These are phyloP conservation scores for Monosporascus sp. DNA, from an alignment of 2,329 filamentous ascomycete genomes.

Conservation along the genomic window DNA sequence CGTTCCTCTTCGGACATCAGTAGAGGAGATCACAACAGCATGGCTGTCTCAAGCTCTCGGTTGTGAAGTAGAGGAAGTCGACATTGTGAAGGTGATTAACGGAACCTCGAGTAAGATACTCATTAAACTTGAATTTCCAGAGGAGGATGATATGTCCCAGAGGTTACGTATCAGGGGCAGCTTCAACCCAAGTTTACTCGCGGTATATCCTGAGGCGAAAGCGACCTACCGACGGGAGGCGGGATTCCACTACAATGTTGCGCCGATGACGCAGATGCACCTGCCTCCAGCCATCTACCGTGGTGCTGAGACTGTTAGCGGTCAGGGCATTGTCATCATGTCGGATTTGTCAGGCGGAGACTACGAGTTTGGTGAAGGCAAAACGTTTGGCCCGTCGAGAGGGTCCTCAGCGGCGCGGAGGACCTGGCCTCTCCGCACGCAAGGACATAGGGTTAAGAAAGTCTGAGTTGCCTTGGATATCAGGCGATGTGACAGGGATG, in stretches of 20 bases:
- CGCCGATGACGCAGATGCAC: constrained; percentile 1
- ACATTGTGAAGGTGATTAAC: constrained; percentile 3
- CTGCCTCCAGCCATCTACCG: not conserved
- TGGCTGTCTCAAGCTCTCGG: constrained; percentile 7
- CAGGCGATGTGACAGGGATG: constrained; percentile 8
- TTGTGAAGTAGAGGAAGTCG: constrained; percentile 4
- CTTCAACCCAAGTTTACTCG: constrained; percentile 8
- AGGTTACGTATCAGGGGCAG: constrained; percentile 12
- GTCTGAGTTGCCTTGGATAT: constrained; percentile 3
- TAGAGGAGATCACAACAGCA: constrained; percentile 4
- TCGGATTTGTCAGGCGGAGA: constrained; percentile 5
- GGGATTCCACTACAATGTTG: constrained; percentile 8
- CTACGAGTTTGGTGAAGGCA: constrained; percentile 7
- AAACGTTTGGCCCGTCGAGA: constrained; percentile 7
- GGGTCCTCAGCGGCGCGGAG: constrained; percentile 14
- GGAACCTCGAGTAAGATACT: constrained; percentile 6
- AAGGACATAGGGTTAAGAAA: not conserved
- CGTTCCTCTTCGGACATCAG: not conserved
- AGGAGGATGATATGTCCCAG: too few relatives aligned
- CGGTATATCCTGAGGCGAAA: constrained; percentile 1
- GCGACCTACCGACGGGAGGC: constrained; percentile 6
- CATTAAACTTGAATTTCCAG: constrained; percentile 3
- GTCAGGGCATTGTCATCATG: constrained; percentile 9
- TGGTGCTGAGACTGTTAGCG: not conserved
- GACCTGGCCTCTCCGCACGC: constrained; percentile 25